Base-by-base conservation (phyloP, 352 stramenopile genomes). In the Globisporangium apiculatum region DNA sequence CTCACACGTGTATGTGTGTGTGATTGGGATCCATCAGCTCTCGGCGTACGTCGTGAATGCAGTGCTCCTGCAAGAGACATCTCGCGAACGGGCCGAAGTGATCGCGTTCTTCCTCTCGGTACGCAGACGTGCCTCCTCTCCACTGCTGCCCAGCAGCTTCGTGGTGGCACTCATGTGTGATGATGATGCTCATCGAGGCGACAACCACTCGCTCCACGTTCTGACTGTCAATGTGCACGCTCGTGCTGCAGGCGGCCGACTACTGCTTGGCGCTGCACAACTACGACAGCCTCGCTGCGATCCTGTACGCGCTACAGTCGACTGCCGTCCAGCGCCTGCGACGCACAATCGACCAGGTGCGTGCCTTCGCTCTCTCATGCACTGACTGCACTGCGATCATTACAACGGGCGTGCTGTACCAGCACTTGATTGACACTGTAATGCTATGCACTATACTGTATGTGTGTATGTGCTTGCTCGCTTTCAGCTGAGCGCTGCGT, bases 271-370 rank as follows among this genome's bases (percentile, higher is more conserved):
- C 72, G 46, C 71, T 94, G 31, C 79, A 86, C 50, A 95, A 95
- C 52, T 89, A 87, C 51, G 86, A 95, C 60, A 89, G 80, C 8
- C 69, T 95, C 11, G 83, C 85, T 52, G 79, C 86, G 6, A 91
- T 95, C 55, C 61, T 95, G 51, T 95, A 94, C 56, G 83, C 82
- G 6, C 58, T 95, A 17, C 83, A 95, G 66, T 95, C 86, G 11
- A 95, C 86, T 58, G 82, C 86, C n/a, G 79, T 95, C 5, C 85
- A 94, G 51, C 75, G 86, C 6, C 69, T 95, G 50, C 76, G 80
- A 18, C 80, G 75, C 35, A 84, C 86, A 3, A 80, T 94, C 53
- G 73, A 89, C 31, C 82, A 72, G 60, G 85, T 95, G 84, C 10
- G 79, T 65, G 6, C 14, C 8, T 14, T 2, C 3, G 17, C 10